These are phyloP conservation scores for Macrolepiota fuliginosa DNA, from an alignment of 768 basidiomycete genomes.

Conservation along the genomic window DNA sequence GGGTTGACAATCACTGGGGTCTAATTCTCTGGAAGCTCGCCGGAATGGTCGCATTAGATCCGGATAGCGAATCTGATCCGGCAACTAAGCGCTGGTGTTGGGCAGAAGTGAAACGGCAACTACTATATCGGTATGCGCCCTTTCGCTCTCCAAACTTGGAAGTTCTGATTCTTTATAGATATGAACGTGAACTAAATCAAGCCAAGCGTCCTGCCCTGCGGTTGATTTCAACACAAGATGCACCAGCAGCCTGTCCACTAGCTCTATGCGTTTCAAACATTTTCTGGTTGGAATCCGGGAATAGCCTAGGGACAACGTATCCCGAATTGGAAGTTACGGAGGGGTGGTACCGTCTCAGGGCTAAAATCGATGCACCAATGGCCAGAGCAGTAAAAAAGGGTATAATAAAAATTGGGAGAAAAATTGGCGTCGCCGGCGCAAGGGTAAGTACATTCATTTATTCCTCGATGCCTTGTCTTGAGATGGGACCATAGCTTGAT, in stretches of 20 bases:
- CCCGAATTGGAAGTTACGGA: constrained; percentile 90
- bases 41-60: constrained; percentile 75
- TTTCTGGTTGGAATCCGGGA: constrained; percentile 40
- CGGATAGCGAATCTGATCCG: constrained; percentile 48
- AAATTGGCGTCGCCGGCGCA: constrained; percentile 79
- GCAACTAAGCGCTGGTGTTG: constrained; percentile 72
- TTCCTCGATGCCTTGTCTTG: not conserved
- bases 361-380: constrained; percentile 72
- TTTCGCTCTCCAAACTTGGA: not conserved
- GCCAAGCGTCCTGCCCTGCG: constrained; percentile 82
- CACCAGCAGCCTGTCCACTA: constrained; percentile 75
- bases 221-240: constrained; percentile 80
- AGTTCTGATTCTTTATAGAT: constrained; percentile 43
- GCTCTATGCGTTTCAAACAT: constrained; percentile 82
- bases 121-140: constrained; percentile 72
- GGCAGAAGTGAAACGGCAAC: constrained; percentile 76
- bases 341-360: constrained; percentile 91
- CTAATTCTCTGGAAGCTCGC: constrained; percentile 95
- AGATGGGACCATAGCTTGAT: constrained; percentile 46
- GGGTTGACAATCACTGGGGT: constrained; percentile 93
- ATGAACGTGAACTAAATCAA: constrained; percentile 81
- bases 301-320: constrained; percentile 36
- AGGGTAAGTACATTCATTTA: constrained; percentile 47
- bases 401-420: constrained; percentile 72
- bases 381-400: constrained; percentile 66